phyloP scores from a whole-genome alignment of 768 basidiomycete species.

The Hygrocybe punicea region DNA sequence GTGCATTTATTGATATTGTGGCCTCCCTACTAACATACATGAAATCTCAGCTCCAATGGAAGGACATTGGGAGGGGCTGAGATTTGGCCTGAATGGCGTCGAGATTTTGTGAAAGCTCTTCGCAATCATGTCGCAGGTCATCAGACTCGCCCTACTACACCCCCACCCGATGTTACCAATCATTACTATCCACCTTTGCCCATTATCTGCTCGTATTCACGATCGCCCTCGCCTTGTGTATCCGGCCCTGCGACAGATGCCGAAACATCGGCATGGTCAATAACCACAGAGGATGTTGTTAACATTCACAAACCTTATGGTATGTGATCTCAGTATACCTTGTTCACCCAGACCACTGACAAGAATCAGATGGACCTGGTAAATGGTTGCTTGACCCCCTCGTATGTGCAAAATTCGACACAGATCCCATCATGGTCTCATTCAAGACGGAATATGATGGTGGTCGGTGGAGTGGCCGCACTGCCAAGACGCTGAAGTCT shows the following conservation, averaged over 20 bases:
- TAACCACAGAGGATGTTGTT: background rate
- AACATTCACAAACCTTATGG: background rate
- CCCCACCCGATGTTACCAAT: background rate
- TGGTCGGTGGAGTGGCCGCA: background rate
- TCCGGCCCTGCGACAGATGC: no score
- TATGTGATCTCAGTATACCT: background rate
- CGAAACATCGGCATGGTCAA: background rate
- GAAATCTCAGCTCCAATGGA: background rate
- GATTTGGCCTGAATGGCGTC: background rate
- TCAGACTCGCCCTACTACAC: background rate
- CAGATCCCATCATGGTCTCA: background rate
- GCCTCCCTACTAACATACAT: background rate
- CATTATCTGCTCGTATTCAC: background rate
- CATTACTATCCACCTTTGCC: background rate
- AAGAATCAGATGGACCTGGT: background rate
- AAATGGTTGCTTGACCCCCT: background rate
- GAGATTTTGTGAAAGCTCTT: background rate
- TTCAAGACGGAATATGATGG: background rate
- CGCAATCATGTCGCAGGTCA: background rate
- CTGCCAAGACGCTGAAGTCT: background rate
- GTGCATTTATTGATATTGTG: background rate
- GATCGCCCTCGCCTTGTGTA: background rate
- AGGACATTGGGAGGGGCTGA: no score
- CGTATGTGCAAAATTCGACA: background rate
- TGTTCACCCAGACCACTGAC: background rate